Evolutionary conservation across 2,329 filamentous ascomycete genomes (phyloP).

Genomic region (Stagonosporopsis cucurbitacearum): DNA sequence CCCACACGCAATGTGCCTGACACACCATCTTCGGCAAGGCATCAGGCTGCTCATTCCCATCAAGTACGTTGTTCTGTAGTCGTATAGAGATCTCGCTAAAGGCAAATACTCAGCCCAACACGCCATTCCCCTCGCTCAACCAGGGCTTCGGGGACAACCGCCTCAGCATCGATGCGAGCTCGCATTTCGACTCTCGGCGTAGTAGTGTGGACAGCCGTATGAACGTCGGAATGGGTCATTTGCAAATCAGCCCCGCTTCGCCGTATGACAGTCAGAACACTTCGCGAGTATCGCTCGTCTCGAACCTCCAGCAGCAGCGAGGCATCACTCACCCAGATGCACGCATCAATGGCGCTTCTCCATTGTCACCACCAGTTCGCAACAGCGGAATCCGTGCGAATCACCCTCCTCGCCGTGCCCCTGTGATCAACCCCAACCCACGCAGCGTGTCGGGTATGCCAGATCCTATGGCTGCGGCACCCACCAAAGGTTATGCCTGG

Average conservation of each 20-base stretch:
- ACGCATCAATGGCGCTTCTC: slow-evolving; percentile 53
- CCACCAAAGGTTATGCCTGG: slow-evolving; percentile 83
- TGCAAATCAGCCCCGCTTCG: slow-evolving; percentile 70
- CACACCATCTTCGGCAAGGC: slow-evolving; percentile 50
- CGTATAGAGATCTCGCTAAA: slow-evolving; percentile 25
- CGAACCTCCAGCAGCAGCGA: slow-evolving; percentile 69
- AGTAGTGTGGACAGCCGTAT: slow-evolving; percentile 83
- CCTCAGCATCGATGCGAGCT: slow-evolving; percentile 57
- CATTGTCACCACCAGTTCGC: slow-evolving; percentile 54
- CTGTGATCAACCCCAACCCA: slow-evolving; percentile 74
- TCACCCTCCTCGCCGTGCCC: slow-evolving; percentile 65
- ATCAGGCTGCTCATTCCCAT: slow-evolving; percentile 39
- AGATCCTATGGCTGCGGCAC: slow-evolving; percentile 71
- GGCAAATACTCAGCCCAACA: slow-evolving; percentile 38
- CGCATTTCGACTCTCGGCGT: slow-evolving; percentile 66
- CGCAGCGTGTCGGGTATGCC: slow-evolving; percentile 69
- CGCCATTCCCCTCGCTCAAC: slow-evolving; percentile 62
- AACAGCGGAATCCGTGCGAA: slow-evolving; percentile 40
- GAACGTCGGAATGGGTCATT: slow-evolving; percentile 72
- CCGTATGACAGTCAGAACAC: slow-evolving; percentile 80
- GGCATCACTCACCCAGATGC: slow-evolving; percentile 47
- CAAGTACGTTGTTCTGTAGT: slow-evolving; percentile 39
- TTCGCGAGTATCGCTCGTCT: slow-evolving; percentile 77
- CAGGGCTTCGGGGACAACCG: slow-evolving; percentile 56
- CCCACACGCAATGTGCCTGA: slow-evolving; percentile 54